Evolutionary conservation across 2,329 filamentous ascomycete genomes (phyloP), one percentile per base, ranked within the genome.

Genomic region (Neonectria punicea): DNA sequence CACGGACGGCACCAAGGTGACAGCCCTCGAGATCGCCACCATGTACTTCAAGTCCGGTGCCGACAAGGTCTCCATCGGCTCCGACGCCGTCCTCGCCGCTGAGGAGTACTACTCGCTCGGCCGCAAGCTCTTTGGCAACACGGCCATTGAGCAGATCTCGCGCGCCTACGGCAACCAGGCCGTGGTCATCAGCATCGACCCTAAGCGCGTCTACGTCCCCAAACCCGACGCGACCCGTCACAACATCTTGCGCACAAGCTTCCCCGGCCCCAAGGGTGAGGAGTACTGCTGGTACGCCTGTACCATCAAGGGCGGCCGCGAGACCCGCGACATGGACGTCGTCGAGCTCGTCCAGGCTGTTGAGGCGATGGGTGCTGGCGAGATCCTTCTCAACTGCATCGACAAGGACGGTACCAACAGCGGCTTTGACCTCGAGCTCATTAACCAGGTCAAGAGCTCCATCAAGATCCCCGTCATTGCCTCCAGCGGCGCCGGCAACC

Each of bases 41-140:
- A 91, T 98, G 87, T 99, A 99, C 85, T 99, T 99, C 88, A 92
- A 95, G 79, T 94, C 91, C 47, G 96, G 96, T 66, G 96, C 96
- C 28, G 96, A 99, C 83, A 99, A 99, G 82, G 94, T 99, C 61
- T 97, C 93, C 55, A 97, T 99, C 75, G 96, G 96, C 10, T 97
- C 92, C 8, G 96, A 99, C 79, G 96, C 96, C 61, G 97, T 99
- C 28, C 86, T 90, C 49, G 96, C 96, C 34, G 96, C 96, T 0
- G 94, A 98, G 79, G 92, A 95, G 74, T 99, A 97, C 83, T 93
- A 94, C 80, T 85, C 87, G 10, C 84, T 85, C 11, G 91, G 91
- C 28, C 85, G 87, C 70, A 89, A 86, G 61, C 84, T 97, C 39
- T 89, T 87, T 20, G 94, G 95, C 43, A 91, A 87, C 74, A 98